Evolutionary conservation across 805 yeast species (phyloP).

Genomic region (Candida broadrunensis): DNA sequence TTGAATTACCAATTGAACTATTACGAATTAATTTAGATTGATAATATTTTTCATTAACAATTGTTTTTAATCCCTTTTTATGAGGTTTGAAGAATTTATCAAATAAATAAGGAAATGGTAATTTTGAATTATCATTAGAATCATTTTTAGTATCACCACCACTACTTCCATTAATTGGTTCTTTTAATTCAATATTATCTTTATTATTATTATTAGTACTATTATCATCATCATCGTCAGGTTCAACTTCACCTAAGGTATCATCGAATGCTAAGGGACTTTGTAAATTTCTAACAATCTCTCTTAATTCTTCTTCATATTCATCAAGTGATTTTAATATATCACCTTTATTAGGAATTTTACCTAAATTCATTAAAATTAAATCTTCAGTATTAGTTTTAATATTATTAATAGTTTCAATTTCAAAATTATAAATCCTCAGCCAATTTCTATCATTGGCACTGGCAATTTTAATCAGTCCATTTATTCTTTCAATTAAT

Average conservation of each 20-base stretch:
- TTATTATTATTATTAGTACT: background rate
- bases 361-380: constrained; percentile 13
- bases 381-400: constrained; percentile 30
- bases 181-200: background rate
- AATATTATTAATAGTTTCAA: constrained; percentile 30
- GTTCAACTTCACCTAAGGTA: constrained; percentile 11
- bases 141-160: background rate
- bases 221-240: constrained; percentile 6
- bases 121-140: constrained; percentile 6
- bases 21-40: constrained; percentile 21
- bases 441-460: constrained; percentile 33
- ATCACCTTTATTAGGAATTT: constrained; percentile 11
- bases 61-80: constrained; percentile 18
- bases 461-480: constrained; percentile 20
- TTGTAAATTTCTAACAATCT: constrained; percentile 25
- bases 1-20: constrained; percentile 18
- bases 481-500: constrained; percentile 19
- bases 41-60: constrained; percentile 26
- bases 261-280: constrained; percentile 34
- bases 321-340: constrained; percentile 18
- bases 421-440: constrained; percentile 28
- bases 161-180: constrained; percentile 2
- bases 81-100: constrained; percentile 12
- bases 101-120: constrained; percentile 10
- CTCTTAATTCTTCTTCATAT: constrained; percentile 29